phyloP scores from a whole-genome alignment of 2,329 filamentous ascomycete genomes.

The Microascus cirrosus region DNA sequence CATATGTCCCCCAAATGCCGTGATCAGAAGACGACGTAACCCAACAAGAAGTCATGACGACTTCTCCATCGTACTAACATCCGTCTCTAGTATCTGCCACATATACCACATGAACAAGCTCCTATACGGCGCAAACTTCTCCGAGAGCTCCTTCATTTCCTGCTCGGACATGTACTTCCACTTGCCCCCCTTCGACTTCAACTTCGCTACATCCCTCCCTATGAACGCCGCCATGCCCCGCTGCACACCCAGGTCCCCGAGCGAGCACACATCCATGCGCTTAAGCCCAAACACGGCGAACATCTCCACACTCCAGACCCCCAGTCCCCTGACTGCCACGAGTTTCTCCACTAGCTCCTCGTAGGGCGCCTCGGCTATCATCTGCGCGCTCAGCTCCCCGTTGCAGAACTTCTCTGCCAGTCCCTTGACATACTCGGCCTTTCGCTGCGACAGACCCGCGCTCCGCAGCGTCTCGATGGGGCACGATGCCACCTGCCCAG shows the following conservation, averaged over 20 bases:
- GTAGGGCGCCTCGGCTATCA: slow-evolving; percentile 70
- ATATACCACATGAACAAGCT: slow-evolving; percentile 98
- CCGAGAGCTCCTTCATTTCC: slow-evolving; percentile 79
- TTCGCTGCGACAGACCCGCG: slow-evolving; percentile 83
- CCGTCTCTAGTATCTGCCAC: slow-evolving; percentile 78
- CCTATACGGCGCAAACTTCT: slow-evolving; percentile 75
- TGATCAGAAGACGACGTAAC: neutral
- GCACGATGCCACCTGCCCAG: slow-evolving; percentile 55
- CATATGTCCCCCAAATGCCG: neutral
- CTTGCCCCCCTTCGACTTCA: slow-evolving; percentile 69
- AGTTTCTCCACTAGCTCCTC: slow-evolving; percentile 76
- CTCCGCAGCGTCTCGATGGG: slow-evolving; percentile 61
- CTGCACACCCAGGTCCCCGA: slow-evolving; percentile 89
- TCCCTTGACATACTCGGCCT: slow-evolving; percentile 88
- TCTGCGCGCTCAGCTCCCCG: slow-evolving; percentile 63
- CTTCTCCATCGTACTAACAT: slow-evolving; percentile 51
- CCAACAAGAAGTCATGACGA: slow-evolving; percentile 10
- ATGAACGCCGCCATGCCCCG: slow-evolving; percentile 83
- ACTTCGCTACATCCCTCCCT: slow-evolving; percentile 70
- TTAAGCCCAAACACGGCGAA: slow-evolving; percentile 95
- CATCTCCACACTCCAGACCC: slow-evolving; percentile 93
- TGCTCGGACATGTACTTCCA: slow-evolving; percentile 97
- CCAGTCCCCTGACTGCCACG: slow-evolving; percentile 76
- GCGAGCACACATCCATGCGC: slow-evolving; percentile 84
- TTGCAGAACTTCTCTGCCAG: slow-evolving; percentile 69